Evolutionary conservation across 768 basidiomycete species (phyloP).

Genomic region (Russula brevipes): DNA sequence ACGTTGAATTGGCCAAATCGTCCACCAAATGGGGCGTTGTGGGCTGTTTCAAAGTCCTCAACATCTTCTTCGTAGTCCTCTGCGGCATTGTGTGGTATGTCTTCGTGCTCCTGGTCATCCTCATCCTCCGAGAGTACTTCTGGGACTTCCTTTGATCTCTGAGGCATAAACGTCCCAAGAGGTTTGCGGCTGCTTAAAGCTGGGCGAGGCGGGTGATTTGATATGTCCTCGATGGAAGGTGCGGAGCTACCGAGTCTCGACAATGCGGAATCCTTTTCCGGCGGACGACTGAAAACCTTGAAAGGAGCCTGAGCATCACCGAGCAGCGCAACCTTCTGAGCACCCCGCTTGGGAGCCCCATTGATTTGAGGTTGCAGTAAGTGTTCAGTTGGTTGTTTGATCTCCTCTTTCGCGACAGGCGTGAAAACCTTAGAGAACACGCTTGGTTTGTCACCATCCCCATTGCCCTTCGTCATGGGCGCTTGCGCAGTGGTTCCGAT

Average conservation of each 20-base stretch:
- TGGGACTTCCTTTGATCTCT: not conserved
- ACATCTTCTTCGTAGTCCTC: constrained; percentile 22
- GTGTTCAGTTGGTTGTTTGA: constrained; percentile 9
- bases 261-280: constrained; percentile 36
- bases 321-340: constrained; percentile 36
- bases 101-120: constrained; percentile 28
- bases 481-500: constrained; percentile 28
- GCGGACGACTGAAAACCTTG: constrained; percentile 69
- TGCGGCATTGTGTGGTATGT: not conserved
- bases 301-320: constrained; percentile 39
- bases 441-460: constrained; percentile 30
- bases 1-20: constrained; percentile 81
- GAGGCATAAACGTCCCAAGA: constrained; percentile 25
- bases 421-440: constrained; percentile 64
- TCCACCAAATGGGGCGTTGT: constrained; percentile 54
- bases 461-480: constrained; percentile 25
- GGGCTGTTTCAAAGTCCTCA: constrained; percentile 28
- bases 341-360: not conserved
- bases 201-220: constrained; percentile 10
- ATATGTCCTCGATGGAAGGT: constrained; percentile 34
- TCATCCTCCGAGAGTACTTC: constrained; percentile 25
- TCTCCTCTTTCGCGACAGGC: constrained; percentile 33
- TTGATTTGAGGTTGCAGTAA: constrained; percentile 2
- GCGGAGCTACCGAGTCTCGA: constrained; percentile 32
- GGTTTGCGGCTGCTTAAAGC: constrained; percentile 27